Percentiles rank a stretch among this genome's conserved stretches.
Conservation (phyloP, 139 green algal genomes). For the Picochlorum sp. region DNA sequence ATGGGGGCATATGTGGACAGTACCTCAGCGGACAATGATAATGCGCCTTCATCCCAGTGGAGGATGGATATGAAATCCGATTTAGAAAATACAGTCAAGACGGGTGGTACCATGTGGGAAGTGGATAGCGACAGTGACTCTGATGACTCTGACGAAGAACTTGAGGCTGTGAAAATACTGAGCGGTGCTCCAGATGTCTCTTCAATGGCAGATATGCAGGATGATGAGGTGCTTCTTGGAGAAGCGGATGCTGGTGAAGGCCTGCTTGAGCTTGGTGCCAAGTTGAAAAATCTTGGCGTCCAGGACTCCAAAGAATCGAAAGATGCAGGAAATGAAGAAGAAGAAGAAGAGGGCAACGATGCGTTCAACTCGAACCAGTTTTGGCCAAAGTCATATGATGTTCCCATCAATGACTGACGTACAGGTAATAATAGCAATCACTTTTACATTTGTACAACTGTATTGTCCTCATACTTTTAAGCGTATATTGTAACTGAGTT, state of each 20-base stretch:
- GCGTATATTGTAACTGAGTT: too few species aligned
- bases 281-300: background rate
- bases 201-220: slow-evolving; percentile 9
- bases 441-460: background rate
- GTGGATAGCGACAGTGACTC: background rate
- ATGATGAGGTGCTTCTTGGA: slow-evolving; percentile 19
- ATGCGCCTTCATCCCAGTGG: slow-evolving; percentile 12
- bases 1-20: too few species aligned
- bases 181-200: background rate
- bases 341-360: background rate
- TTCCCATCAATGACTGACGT: background rate
- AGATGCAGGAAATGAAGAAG: slow-evolving; percentile 1
- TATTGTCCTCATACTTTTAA: too few species aligned
- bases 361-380: background rate
- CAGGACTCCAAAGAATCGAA: background rate
- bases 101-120: background rate
- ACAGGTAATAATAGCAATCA: background rate
- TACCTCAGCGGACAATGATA: slow-evolving; percentile 16
- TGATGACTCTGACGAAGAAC: background rate
- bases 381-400: background rate
- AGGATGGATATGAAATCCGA: slow-evolving; percentile 10
- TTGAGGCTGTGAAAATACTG: background rate
- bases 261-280: slow-evolving; percentile 3
- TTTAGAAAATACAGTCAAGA: background rate
- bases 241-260: slow-evolving; percentile 9